A percentile compares a stretch with the other conserved stretches of the same genome.
Evolutionary conservation across 306 rosid genomes (phyloP).

Genomic region (Pachyrhizus erosus): DNA sequence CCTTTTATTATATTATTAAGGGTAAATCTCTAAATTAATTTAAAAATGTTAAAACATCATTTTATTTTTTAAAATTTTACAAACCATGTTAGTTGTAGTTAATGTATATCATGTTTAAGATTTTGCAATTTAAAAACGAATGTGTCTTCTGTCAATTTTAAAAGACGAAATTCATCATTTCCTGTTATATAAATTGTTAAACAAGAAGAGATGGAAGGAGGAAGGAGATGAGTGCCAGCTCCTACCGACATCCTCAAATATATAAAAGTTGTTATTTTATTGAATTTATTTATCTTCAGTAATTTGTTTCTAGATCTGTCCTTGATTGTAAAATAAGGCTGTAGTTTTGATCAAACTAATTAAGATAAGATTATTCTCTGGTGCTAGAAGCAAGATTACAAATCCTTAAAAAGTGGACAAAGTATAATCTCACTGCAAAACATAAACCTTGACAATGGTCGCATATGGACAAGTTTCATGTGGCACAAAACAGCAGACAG

Average conservation of each 20-base stretch:
- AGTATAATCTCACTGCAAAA: background rate
- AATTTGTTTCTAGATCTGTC: background rate
- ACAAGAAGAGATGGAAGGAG: background rate
- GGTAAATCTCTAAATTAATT: too few species aligned
- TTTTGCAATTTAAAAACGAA: background rate
- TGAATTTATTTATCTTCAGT: background rate
- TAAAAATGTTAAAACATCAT: too few species aligned
- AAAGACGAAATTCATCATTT: too few species aligned
- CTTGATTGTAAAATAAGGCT: background rate
- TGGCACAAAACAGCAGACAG: background rate
- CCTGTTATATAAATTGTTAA: background rate
- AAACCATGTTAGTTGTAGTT: background rate
- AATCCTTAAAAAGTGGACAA: background rate
- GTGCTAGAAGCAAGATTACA: slow-evolving; percentile 11
- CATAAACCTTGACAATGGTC: too few species aligned
- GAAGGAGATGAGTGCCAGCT: background rate
- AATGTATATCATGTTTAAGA: background rate
- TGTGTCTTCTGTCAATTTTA: background rate
- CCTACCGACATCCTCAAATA: too few species aligned
- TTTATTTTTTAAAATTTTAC: background rate
- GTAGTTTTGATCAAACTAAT: background rate
- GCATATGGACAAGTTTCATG: slow-evolving; percentile 5
- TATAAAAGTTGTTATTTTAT: background rate
- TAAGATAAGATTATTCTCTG: background rate
- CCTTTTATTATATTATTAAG: too few species aligned